Evolutionary conservation across 345 rosid genomes (phyloP).

Genomic region (Salix exigua): DNA sequence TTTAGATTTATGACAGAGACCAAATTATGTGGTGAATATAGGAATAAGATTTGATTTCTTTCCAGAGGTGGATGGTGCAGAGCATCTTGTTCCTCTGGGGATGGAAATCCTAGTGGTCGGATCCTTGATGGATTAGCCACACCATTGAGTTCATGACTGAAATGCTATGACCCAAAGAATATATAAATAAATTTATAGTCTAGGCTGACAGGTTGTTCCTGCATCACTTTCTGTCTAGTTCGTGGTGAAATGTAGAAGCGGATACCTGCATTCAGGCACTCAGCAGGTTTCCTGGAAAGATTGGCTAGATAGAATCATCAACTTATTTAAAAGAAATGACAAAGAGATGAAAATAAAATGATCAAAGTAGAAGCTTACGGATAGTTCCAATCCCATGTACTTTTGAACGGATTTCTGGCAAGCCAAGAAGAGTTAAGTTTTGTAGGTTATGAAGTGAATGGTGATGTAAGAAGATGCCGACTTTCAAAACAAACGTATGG

Average conservation of each 20-base stretch:
- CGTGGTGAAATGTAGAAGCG: no score
- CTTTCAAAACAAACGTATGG: neutral
- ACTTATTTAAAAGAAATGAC: neutral
- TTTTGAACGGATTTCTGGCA: conserved; percentile 11
- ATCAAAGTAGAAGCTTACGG: neutral
- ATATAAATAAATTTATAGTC: no score
- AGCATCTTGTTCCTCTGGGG: no score
- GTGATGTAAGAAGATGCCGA: neutral
- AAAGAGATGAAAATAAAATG: neutral
- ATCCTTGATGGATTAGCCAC: no score
- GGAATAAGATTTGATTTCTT: no score
- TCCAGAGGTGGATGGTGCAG: no score
- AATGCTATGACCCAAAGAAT: no score
- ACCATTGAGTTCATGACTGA: no score
- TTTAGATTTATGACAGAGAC: no score
- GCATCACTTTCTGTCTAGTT: neutral
- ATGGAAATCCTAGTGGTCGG: no score
- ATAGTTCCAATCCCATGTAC: neutral
- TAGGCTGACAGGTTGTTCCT: no score
- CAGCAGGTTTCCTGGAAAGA: neutral
- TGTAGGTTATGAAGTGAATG: neutral
- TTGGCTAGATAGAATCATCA: neutral
- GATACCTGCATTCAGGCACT: neutral
- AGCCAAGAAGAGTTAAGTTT: neutral
- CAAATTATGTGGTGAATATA: no score